These are phyloP conservation scores for Ascomycota sp. DNA, from an alignment of 2,329 filamentous ascomycete genomes.

Conservation along the genomic window DNA sequence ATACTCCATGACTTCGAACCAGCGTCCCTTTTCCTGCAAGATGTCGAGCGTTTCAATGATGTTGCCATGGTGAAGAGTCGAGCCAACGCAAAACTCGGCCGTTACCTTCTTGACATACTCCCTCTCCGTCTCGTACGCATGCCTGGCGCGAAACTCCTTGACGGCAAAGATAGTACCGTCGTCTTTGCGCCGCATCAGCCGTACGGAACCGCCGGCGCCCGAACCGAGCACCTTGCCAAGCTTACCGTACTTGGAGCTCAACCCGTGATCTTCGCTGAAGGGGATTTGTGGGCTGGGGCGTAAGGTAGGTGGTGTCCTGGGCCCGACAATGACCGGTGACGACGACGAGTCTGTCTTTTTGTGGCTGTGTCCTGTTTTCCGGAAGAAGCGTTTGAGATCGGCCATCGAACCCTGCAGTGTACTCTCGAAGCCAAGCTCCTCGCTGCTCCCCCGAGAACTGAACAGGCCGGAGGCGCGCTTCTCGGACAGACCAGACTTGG, in stretches of 20 bases:
- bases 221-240: slow-evolving; percentile 86
- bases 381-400: slow-evolving; percentile 93
- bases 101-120: slow-evolving; percentile 98
- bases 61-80: slow-evolving; percentile 90
- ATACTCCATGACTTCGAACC: slow-evolving; percentile 99
- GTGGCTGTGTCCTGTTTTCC: slow-evolving; percentile 47
- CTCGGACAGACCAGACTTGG: slow-evolving; percentile 30
- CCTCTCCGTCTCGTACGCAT: slow-evolving; percentile 81
- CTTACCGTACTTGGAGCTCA: slow-evolving; percentile 85
- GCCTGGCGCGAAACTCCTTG: slow-evolving; percentile 84
- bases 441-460: slow-evolving; percentile 14
- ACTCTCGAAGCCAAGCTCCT: slow-evolving; percentile 7
- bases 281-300: slow-evolving; percentile 46
- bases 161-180: slow-evolving; percentile 91
- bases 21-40: slow-evolving; percentile 77
- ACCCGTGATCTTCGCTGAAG: slow-evolving; percentile 82
- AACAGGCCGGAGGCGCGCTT: slow-evolving; percentile 29
- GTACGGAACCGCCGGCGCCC: slow-evolving; percentile 83
- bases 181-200: slow-evolving; percentile 80
- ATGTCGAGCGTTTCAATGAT: slow-evolving; percentile 97
- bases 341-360: slow-evolving; percentile 47
- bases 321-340: slow-evolving; percentile 28
- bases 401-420: slow-evolving; percentile 63
- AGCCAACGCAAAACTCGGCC: slow-evolving; percentile 94
- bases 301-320: slow-evolving; percentile 24